Percentiles rank a stretch among this genome's conserved stretches.
phyloP scores from a whole-genome alignment of 306 rosid species.

The Gleditsia sinensis region DNA sequence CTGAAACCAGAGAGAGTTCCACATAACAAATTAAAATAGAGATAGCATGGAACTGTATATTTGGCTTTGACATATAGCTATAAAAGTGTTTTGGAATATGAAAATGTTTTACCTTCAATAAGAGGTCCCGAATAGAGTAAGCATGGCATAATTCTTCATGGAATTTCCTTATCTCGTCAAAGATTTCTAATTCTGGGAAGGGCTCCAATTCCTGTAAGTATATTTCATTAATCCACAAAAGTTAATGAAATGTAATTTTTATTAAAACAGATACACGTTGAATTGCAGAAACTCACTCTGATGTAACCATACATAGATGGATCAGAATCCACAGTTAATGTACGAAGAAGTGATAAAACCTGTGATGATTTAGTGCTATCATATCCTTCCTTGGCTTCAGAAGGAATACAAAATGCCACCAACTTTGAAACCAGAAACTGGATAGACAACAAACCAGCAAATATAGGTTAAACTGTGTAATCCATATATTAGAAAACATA shows the following conservation, averaged over 20 bases:
- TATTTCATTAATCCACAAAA: conserved; percentile 30
- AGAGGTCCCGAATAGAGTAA: conserved; percentile 73
- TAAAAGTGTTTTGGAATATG: conserved; percentile 18
- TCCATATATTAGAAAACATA: not conserved
- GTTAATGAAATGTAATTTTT: conserved; percentile 21
- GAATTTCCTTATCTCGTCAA: conserved; percentile 64
- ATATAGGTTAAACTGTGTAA: conserved; percentile 26
- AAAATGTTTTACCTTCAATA: conserved; percentile 58
- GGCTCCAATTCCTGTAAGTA: conserved; percentile 77
- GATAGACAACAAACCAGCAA: conserved; percentile 22
- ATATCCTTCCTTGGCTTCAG: conserved; percentile 48
- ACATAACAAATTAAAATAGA: conserved; percentile 21
- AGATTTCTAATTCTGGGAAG: conserved; percentile 71
- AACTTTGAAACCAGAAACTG: conserved; percentile 90
- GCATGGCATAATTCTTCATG: conserved; percentile 71
- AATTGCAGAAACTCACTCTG: conserved; percentile 58
- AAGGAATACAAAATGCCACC: conserved; percentile 76
- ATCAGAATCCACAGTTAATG: conserved; percentile 74
- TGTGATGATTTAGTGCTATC: conserved; percentile 50
- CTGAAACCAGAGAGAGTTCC: conserved; percentile 49
- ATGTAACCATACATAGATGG: conserved; percentile 74
- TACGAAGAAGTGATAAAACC: conserved; percentile 62
- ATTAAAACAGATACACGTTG: conserved; percentile 23
- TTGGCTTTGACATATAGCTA: not conserved
- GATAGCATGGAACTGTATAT: not conserved